phyloP scores from a whole-genome alignment of 345 rosid species.

The Populus davidiana region DNA sequence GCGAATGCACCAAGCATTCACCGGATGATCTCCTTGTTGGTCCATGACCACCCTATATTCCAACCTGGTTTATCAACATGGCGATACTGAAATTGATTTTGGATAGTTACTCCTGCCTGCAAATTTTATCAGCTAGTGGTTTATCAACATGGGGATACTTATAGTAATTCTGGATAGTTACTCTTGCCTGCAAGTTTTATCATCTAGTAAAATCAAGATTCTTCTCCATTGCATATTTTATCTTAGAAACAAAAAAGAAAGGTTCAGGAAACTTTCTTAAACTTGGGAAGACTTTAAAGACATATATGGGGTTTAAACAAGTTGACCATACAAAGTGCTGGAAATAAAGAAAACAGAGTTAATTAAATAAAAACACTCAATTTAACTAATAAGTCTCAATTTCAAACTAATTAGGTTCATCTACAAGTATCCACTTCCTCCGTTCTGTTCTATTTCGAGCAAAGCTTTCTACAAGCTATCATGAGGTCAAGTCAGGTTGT shows the following conservation, averaged over 20 bases:
- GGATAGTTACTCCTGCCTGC: conserved; percentile 53
- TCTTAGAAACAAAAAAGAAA: neutral
- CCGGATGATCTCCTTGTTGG: conserved; percentile 39
- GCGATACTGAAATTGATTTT: conserved; percentile 48
- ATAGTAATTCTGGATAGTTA: conserved; percentile 47
- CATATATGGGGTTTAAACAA: neutral
- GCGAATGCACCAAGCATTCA: conserved; percentile 59
- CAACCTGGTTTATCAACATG: conserved; percentile 52
- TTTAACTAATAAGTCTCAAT: neutral
- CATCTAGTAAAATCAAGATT: neutral
- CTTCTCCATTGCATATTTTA: neutral
- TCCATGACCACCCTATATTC: conserved; percentile 60
- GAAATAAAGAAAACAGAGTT: no score
- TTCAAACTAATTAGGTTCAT: neutral
- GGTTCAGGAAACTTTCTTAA: neutral
- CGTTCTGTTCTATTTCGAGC: neutral
- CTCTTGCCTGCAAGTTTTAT: conserved; percentile 42
- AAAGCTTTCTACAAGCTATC: neutral
- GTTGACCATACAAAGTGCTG: neutral
- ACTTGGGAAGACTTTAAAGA: neutral
- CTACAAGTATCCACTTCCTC: neutral
- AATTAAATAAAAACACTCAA: no score
- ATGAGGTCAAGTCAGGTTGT: neutral
- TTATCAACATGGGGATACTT: conserved; percentile 45
- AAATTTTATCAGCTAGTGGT: conserved; percentile 16